Evolutionary conservation across 2,329 filamentous ascomycete species (phyloP), one percentile per base, ranked within the genome.

Genomic region (Clonostachys byssicola): DNA sequence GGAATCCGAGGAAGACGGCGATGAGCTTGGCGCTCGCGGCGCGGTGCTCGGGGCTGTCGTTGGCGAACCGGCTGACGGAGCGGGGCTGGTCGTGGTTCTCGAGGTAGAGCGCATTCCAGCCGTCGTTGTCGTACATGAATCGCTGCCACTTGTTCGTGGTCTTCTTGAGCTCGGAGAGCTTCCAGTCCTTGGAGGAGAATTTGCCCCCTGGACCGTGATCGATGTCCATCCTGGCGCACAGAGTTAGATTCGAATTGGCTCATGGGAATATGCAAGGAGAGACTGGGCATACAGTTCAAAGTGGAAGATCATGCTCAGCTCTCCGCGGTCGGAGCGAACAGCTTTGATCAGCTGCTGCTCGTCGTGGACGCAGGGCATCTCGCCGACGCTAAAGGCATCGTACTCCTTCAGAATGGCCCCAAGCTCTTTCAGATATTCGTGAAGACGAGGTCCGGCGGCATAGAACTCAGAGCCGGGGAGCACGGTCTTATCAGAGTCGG

Each of bases 271-370:
- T 9, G 38, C 38, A 40, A 18, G 12, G 23, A 39, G 36, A 42
- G 17, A 14, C 14, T 20, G 13, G 13, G 42, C 70, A 56, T 55
- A 77, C 74, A 81, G 69, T 48, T 88, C 84, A 58, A 89, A 89
- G 55, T 86, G 80, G 64, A 89, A 88, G 35, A 88, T 83, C 83
- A 88, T 88, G 60, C 78, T 83, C 41, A 88, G 64, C 57, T 88
- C 82, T 34, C 74, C 71, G 14, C 77, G 71, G 44, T 79, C 75
- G 18, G 71, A 74, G 4, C 71, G 71, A 3, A 88, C 82, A 7
- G 66, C 68, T 49, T 67, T 66, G 49, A 75, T 72, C 34, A 74
- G 49, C 52, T 73, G 64, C 12, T 61, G 54, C 39, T 68, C 64
- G 43, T 71, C 68, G n/a, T 65, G 57, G 14, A 72, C 65, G 46